Conservation (phyloP, 2,329 filamentous ascomycete genomes). For the Dothistroma pini region DNA sequence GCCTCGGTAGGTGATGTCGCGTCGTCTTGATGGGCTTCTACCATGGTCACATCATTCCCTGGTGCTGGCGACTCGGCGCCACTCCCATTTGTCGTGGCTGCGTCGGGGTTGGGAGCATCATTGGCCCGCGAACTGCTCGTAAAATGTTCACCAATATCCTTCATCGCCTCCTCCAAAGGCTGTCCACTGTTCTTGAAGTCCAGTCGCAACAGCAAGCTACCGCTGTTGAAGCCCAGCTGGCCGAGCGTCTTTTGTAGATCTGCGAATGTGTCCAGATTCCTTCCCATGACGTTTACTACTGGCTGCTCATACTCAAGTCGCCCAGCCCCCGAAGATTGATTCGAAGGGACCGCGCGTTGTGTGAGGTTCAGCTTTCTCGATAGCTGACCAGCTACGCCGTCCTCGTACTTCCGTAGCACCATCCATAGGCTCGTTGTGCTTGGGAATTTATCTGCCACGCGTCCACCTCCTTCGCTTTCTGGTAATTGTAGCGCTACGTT, state of each 20-base stretch:
- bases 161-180: slow-evolving; percentile 81
- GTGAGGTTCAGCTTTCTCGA: slow-evolving; percentile 68
- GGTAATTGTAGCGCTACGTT: slow-evolving; percentile 86
- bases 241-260: slow-evolving; percentile 87
- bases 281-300: slow-evolving; percentile 75
- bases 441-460: slow-evolving; percentile 79
- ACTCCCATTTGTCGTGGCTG: not conserved
- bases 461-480: slow-evolving; percentile 62
- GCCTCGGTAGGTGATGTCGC: not conserved
- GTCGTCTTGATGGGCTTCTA: not conserved
- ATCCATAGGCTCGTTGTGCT: slow-evolving; percentile 88
- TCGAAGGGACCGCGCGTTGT: slow-evolving; percentile 68
- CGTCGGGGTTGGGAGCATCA: not conserved
- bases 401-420: slow-evolving; percentile 85
- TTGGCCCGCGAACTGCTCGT: slow-evolving; percentile 35
- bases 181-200: slow-evolving; percentile 71
- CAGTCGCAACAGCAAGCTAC: slow-evolving; percentile 73
- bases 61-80: slow-evolving; percentile 9
- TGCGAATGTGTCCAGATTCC: slow-evolving; percentile 69
- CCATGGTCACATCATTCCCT: slow-evolving; percentile 17
- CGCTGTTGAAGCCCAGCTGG: slow-evolving; percentile 81
- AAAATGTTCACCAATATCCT: slow-evolving; percentile 74
- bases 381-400: slow-evolving; percentile 55
- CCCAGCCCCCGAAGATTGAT: slow-evolving; percentile 56
- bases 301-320: slow-evolving; percentile 86